These are phyloP conservation scores for Funneliformis caledonium DNA, from an alignment of 371 early-diverging fungal species.

Conservation along the genomic window DNA sequence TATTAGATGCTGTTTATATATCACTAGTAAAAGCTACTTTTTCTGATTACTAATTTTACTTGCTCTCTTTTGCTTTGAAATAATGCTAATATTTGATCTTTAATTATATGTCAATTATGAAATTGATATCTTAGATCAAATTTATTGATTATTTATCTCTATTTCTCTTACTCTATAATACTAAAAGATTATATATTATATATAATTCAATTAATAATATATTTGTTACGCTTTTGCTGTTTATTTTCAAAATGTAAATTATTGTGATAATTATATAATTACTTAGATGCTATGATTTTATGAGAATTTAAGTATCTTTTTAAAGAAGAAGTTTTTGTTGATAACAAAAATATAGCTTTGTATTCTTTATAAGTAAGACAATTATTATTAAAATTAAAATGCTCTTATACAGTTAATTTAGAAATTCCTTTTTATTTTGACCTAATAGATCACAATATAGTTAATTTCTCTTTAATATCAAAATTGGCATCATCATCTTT, in stretches of 20 bases:
- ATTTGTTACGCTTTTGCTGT: neutral
- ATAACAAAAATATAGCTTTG: no score
- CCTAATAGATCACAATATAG: no score
- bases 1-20: no score
- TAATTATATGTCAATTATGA: neutral
- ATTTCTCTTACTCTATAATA: neutral
- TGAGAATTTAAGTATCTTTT: no score
- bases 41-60: neutral
- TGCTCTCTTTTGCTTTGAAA: neutral
- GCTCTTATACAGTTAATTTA: no score
- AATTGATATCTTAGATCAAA: conserved; percentile 15
- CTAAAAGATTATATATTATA: conserved; percentile 21
- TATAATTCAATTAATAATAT: neutral
- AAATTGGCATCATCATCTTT: no score
- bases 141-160: no score
- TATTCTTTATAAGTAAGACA: no score
- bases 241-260: neutral
- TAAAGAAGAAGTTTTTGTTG: no score
- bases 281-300: neutral
- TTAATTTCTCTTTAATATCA: no score
- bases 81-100: neutral
- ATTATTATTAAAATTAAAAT: no score
- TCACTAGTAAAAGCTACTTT: conserved; percentile 19
- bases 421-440: no score
- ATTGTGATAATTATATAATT: neutral